phyloP scores from a whole-genome alignment of 768 basidiomycete genomes.

The Lyophyllum semitale region DNA sequence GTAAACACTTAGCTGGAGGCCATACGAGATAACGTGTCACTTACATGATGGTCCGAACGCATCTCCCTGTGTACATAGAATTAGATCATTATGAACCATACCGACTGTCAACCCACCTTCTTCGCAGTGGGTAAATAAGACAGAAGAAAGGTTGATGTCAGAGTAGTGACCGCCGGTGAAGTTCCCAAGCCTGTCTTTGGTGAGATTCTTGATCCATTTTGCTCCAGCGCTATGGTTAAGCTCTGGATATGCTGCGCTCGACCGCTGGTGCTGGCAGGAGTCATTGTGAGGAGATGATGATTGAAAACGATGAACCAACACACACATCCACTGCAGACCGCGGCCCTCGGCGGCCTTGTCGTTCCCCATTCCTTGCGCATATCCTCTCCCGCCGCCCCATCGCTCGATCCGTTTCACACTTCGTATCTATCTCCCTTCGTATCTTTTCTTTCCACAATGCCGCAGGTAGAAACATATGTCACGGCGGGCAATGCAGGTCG shows the following conservation, averaged over 20 bases:
- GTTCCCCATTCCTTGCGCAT: no score
- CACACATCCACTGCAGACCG: no score
- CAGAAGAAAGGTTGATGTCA: conserved; percentile 78
- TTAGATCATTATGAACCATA: not conserved
- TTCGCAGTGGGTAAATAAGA: conserved; percentile 79
- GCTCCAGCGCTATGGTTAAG: conserved; percentile 62
- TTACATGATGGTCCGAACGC: conserved; percentile 92
- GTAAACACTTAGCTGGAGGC: not conserved
- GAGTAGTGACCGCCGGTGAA: conserved; percentile 81
- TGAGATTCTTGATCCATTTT: conserved; percentile 83
- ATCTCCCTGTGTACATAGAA: conserved; percentile 53
- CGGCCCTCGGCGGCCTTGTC: no score
- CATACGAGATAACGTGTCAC: conserved; percentile 27
- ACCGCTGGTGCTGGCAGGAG: not conserved
- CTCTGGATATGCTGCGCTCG: conserved; percentile 44
- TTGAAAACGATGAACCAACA: no score
- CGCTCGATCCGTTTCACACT: no score
- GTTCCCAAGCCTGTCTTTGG: conserved; percentile 56
- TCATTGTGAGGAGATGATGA: no score
- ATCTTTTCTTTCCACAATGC: no score
- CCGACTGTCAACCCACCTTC: conserved; percentile 46
- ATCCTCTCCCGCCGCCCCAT: no score
- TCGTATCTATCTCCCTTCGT: no score
- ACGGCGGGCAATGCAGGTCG: no score
- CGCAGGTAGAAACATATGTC: no score